Percentiles rank a stretch among this genome's conserved stretches.
These are phyloP conservation scores for Aspergillus sp. DNA, from an alignment of 2,329 filamentous ascomycete species.

Conservation along the genomic window DNA sequence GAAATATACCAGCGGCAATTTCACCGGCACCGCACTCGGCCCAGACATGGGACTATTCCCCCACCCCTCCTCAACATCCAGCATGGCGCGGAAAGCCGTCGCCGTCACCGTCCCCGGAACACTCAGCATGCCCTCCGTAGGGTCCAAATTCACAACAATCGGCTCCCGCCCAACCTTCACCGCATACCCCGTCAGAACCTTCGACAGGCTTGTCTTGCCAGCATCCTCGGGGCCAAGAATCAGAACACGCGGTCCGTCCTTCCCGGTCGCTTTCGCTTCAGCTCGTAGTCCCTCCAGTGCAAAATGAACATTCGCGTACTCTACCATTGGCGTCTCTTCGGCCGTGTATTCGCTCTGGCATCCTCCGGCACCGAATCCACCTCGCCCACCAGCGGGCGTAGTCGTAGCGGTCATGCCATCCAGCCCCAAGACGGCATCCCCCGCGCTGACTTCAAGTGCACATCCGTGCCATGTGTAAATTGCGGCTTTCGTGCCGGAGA, in stretches of 20 bases:
- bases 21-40: conserved; percentile 82
- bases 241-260: conserved; percentile 75
- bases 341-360: conserved; percentile 68
- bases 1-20: conserved; percentile 87
- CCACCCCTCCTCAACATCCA: conserved; percentile 88
- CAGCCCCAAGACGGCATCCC: conserved; percentile 47
- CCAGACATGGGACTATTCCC: conserved; percentile 89
- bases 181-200: conserved; percentile 77
- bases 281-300: conserved; percentile 74
- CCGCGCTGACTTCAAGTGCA: conserved; percentile 72
- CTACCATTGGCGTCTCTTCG: conserved; percentile 77
- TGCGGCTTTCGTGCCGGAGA: conserved; percentile 79
- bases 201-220: conserved; percentile 81
- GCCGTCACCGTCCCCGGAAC: conserved; percentile 81
- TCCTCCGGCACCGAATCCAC: conserved; percentile 54
- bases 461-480: conserved; percentile 93
- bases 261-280: conserved; percentile 52
- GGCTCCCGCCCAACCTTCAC: conserved; percentile 72
- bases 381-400: conserved; percentile 14
- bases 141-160: conserved; percentile 80
- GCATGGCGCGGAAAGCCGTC: conserved; percentile 79
- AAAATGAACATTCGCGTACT: conserved; percentile 84
- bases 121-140: conserved; percentile 74
- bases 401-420: conserved; percentile 31
- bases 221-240: conserved; percentile 74